phyloP scores from a whole-genome alignment of 2,329 filamentous ascomycete genomes.

The Colletotrichum acutatum region DNA sequence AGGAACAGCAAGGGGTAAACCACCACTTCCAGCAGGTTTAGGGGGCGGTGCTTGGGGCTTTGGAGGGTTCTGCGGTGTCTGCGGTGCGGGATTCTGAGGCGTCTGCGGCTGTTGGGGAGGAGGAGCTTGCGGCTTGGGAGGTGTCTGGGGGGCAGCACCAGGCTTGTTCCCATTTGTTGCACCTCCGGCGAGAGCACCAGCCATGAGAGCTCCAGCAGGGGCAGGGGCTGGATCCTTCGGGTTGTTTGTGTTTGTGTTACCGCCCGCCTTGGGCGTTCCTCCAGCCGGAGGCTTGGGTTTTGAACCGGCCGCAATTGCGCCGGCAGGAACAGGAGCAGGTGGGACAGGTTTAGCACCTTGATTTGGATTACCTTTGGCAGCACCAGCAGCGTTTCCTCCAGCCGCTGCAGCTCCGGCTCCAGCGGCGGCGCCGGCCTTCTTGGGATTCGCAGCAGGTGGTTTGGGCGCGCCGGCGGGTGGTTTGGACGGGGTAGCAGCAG shows the following conservation, averaged over 20 bases:
- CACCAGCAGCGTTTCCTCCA: not conserved
- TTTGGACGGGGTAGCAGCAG: not conserved
- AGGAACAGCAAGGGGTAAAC: conserved; percentile 21
- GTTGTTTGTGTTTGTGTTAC: not conserved
- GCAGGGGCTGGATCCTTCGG: conserved; percentile 8
- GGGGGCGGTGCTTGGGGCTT: conserved; percentile 1
- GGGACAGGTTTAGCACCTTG: conserved; percentile 5
- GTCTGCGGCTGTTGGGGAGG: not conserved
- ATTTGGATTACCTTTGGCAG: conserved; percentile 17
- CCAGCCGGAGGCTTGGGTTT: not conserved
- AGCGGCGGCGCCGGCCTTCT: not conserved
- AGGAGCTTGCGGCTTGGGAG: conserved; percentile 1
- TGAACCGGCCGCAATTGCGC: not conserved
- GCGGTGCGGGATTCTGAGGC: not conserved
- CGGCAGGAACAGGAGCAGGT: conserved; percentile 11
- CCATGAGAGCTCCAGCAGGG: conserved; percentile 15
- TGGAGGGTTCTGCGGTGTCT: not conserved
- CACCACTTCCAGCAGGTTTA: not conserved
- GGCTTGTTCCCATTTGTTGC: not conserved
- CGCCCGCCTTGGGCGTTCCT: not conserved
- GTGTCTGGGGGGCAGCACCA: not conserved
- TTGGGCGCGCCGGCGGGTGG: not conserved
- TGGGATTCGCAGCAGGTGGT: conserved; percentile 7
- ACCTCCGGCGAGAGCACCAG: conserved; percentile 11
- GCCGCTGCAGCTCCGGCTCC: conserved; percentile 12